Evolutionary conservation across 2,329 filamentous ascomycete genomes (phyloP), one percentile per base, ranked within the genome.

Genomic region (Lachnellula occidentalis): DNA sequence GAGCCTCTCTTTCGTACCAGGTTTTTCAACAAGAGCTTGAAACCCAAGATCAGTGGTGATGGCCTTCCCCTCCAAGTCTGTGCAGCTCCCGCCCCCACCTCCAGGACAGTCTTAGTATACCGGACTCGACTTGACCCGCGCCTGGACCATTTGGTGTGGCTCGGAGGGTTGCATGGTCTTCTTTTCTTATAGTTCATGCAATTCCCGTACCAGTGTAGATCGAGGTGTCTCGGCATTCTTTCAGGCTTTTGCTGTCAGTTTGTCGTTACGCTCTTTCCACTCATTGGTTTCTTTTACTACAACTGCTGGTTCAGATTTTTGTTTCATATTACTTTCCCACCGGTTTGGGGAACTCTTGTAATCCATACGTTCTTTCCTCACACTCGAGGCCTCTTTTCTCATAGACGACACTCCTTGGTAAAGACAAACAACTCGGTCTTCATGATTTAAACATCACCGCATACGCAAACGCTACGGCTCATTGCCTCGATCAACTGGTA

Each of bases 181-280:
- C n/a, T 48, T 64, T 50, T 62, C 61, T 67, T 67, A 66, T 68
- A 67, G 63, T 62, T 66, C 62, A 67, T 67, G 61, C 63, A 57
- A 54, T 62, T 63, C 54, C 64, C 59, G 57, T 55, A 62, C 48
- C 50, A 55, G 50, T 53, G 50, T 55, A 52, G 59, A 41, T 56
- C 51, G 59, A 55, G 34, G 47, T 57, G 56, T 61, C 59, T 62
- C 56, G 54, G 61, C 58, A 47, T 61, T 65, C 56, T 63, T 62
- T 31, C 63, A 60, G 50, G 54, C 51, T 61, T 52, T 60, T 61
- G 62, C 58, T 63, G 54, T 57, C 56, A 59, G 59, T 63, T 59
- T 66, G 58, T 61, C 56, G 58, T 60, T 56, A 55, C 58, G 49
- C 54, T 57, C 54, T 55, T 64, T 64, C 58, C 46, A 52, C 63